Evolutionary conservation across 257 asterid genomes (phyloP).

Genomic region (Solanum chilense): DNA sequence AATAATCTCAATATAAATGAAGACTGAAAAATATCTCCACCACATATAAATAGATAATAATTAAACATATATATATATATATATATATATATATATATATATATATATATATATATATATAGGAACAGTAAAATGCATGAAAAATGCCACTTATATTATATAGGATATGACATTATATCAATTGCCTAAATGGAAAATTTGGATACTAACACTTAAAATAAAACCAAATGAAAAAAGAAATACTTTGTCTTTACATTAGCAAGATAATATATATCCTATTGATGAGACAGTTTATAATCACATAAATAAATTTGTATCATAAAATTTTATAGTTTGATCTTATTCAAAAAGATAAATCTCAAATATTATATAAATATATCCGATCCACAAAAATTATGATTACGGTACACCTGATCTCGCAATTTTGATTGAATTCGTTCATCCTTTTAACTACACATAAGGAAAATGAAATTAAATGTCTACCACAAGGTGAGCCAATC

Average conservation of each 20-base stretch:
- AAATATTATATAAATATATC: not conserved
- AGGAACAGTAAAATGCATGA: not conserved
- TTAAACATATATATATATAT: not conserved
- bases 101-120: not conserved
- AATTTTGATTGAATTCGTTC: not conserved
- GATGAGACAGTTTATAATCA: not conserved
- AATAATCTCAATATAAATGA: not conserved
- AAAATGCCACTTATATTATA: not conserved
- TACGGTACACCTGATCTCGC: not conserved
- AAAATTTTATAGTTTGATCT: not conserved
- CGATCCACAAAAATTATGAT: not conserved
- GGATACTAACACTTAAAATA: not conserved
- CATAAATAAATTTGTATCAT: not conserved
- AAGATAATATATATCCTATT: not conserved
- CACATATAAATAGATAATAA: too few species aligned
- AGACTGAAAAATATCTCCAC: not conserved
- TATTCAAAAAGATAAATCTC: not conserved
- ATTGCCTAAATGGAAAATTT: not conserved
- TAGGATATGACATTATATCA: not conserved
- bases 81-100: not conserved
- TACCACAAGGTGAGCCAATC: not conserved
- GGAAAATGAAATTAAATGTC: not conserved
- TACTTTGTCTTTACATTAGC: slow-evolving; percentile 1
- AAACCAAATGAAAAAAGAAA: not conserved
- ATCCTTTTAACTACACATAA: not conserved